phyloP scores from a whole-genome alignment of 2,329 filamentous ascomycete species.

The Sordariomycetes sp. region DNA sequence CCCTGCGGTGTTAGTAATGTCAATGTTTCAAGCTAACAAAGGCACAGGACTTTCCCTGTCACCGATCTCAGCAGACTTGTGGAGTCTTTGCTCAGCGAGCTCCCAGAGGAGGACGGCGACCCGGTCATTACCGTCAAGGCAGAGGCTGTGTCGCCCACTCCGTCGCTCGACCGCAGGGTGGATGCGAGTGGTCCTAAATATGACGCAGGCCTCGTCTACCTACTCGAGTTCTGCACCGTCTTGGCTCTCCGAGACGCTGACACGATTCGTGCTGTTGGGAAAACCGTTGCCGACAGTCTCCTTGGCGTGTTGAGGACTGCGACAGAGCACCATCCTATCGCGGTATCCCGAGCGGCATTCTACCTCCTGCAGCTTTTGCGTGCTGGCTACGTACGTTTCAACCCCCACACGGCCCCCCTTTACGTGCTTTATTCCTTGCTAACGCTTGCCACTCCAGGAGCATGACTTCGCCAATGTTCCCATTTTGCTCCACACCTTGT shows the following conservation, averaged over 20 bases:
- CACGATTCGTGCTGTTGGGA: constrained; percentile 63
- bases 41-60: constrained; percentile 46
- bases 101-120: constrained; percentile 73
- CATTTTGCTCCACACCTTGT: constrained; percentile 83
- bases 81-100: constrained; percentile 62
- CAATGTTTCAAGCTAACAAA: neutral
- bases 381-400: constrained; percentile 64
- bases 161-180: constrained; percentile 48
- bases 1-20: neutral
- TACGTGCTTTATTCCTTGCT: constrained; percentile 12
- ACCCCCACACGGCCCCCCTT: neutral
- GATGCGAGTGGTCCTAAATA: constrained; percentile 53
- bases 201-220: constrained; percentile 76
- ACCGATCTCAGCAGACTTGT: constrained; percentile 41
- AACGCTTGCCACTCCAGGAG: constrained; percentile 41
- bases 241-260: constrained; percentile 66
- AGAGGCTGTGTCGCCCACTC: constrained; percentile 58
- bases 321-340: constrained; percentile 67
- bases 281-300: constrained; percentile 69
- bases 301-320: constrained; percentile 74
- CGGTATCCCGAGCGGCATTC: constrained; percentile 73
- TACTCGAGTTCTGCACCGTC: constrained; percentile 83
- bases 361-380: constrained; percentile 77
- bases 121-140: constrained; percentile 82
- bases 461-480: constrained; percentile 87